A percentile compares a stretch with the other conserved stretches of the same genome.
Conservation (phyloP, 2,329 filamentous ascomycete genomes). For the Xylaria arbuscula region DNA sequence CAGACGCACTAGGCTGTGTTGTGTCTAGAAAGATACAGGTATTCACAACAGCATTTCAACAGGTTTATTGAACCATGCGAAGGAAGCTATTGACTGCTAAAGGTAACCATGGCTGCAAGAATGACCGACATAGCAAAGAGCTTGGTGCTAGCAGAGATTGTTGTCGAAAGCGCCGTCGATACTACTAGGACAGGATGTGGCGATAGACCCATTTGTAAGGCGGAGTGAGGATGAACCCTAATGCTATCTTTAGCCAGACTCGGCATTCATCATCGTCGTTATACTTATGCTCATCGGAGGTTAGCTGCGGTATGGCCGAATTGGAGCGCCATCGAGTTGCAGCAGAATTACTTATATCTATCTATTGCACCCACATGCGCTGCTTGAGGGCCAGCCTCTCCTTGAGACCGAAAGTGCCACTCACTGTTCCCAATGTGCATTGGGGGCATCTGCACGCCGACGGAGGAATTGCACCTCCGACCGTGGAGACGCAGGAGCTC, state of each 20-base stretch:
- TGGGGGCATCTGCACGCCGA: conserved; percentile 29
- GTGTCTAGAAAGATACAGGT: not conserved
- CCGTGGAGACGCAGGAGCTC: not conserved
- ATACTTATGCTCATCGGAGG: not conserved
- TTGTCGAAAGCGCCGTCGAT: no score
- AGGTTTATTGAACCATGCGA: not conserved
- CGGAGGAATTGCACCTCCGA: conserved; percentile 17
- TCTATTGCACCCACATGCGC: not conserved
- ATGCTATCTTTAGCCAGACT: no score
- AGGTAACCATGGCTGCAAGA: no score
- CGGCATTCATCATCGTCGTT: no score
- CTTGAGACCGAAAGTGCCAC: not conserved
- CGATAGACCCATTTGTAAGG: not conserved
- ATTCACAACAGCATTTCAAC: not conserved
- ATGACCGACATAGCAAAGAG: no score
- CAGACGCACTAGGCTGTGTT: conserved; percentile 14
- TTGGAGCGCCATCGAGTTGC: not conserved
- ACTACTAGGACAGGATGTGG: no score
- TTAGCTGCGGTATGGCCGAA: conserved; percentile 19
- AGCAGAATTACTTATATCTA: not conserved
- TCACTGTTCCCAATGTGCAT: not conserved
- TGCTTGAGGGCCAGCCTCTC: conserved; percentile 8
- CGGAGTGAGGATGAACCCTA: not conserved
- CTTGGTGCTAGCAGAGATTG: no score
- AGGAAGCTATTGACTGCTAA: no score